Percentiles rank a stretch among this genome's conserved stretches.
phyloP scores from a whole-genome alignment of 345 rosid genomes.

The Salix udensis region DNA sequence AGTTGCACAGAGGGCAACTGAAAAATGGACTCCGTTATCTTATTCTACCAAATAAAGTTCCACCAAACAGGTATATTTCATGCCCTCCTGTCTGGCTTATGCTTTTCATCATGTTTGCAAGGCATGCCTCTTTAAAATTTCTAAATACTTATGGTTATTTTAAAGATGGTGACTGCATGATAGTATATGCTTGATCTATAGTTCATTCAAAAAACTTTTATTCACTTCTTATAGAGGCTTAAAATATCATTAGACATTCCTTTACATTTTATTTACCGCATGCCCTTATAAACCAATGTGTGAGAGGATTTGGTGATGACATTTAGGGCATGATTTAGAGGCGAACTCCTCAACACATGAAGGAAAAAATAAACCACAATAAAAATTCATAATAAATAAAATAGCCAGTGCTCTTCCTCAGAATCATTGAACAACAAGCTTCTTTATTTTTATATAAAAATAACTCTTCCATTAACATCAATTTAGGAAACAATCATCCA shows the following conservation, averaged over 20 bases:
- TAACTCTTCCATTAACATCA: not conserved
- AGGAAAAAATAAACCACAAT: not conserved
- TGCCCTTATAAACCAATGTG: not conserved
- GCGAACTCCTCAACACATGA: not conserved
- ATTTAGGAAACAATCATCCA: not conserved
- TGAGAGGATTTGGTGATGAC: not conserved
- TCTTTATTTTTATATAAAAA: not conserved
- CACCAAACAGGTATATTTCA: slow-evolving; percentile 68
- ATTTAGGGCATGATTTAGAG: not conserved
- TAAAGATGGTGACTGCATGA: not conserved
- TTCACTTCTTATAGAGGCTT: not conserved
- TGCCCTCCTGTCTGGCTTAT: not conserved
- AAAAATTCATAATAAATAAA: too few species aligned
- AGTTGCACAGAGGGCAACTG: slow-evolving; percentile 74
- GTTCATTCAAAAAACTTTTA: not conserved
- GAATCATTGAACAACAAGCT: not conserved
- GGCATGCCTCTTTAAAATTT: not conserved
- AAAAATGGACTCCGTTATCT: slow-evolving; percentile 94
- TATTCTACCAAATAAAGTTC: slow-evolving; percentile 94
- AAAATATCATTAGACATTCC: not conserved
- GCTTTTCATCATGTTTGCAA: not conserved
- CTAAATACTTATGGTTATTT: not conserved
- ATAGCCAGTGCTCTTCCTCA: not conserved
- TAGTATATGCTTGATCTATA: slow-evolving; percentile 3
- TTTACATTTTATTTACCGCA: not conserved